Conservation (phyloP, 805 yeast genomes). For the Priceomyces castillae region DNA sequence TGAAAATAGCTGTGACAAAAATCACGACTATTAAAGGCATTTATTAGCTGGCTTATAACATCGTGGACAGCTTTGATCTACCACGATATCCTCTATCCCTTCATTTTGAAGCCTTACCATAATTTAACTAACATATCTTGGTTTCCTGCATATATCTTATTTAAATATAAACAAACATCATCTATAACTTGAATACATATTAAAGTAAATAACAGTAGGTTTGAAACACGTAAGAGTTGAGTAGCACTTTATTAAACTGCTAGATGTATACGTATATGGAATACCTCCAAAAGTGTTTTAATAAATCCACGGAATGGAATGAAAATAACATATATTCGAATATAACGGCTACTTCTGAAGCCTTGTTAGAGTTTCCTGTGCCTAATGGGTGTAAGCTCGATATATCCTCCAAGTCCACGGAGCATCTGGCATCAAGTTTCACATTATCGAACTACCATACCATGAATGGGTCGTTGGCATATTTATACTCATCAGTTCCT, state of each 20-base stretch:
- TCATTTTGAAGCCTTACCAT: no score
- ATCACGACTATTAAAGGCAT: no score
- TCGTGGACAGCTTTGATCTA: no score
- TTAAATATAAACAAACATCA: background rate
- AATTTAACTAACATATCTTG: no score
- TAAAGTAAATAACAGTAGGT: no score
- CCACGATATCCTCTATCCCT: no score
- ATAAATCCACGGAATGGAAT: constrained; percentile 72
- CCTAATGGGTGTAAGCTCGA: constrained; percentile 67
- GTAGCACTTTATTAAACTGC: background rate
- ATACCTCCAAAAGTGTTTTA: constrained; percentile 70
- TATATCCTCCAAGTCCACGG: constrained; percentile 68
- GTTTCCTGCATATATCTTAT: constrained; percentile 6
- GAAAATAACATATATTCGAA: constrained; percentile 74
- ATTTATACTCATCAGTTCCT: constrained; percentile 66
- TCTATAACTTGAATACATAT: no score
- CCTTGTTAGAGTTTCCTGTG: constrained; percentile 67
- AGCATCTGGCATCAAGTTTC: constrained; percentile 68
- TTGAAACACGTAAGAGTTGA: background rate
- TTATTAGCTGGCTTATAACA: no score
- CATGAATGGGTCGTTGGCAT: constrained; percentile 80
- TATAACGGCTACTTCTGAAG: constrained; percentile 67
- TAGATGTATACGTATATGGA: constrained; percentile 84
- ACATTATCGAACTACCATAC: constrained; percentile 61
- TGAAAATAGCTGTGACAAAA: no score